Percentiles rank a stretch among this genome's conserved stretches.
phyloP scores from a whole-genome alignment of 2,329 filamentous ascomycete genomes.

The Corinectria fuckeliana region DNA sequence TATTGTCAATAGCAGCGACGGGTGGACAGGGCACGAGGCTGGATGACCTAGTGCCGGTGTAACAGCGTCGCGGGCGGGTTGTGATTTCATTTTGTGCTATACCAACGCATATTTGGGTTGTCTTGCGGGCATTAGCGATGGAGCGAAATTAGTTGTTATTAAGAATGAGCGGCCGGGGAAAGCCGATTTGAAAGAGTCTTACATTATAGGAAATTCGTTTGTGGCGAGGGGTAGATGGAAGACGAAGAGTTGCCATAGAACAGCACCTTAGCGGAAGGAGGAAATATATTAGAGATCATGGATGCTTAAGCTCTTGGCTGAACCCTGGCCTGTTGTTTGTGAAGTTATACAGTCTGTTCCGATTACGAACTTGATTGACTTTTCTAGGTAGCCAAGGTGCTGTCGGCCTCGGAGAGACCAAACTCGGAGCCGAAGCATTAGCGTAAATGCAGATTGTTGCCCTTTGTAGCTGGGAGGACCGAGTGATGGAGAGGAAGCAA shows the following conservation, averaged over 20 bases:
- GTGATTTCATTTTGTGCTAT: conserved; percentile 35
- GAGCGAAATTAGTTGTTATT: conserved; percentile 25
- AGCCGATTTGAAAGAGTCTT: conserved; percentile 22
- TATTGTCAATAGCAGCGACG: conserved; percentile 21
- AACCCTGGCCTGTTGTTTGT: not conserved
- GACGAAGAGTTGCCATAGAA: conserved; percentile 12
- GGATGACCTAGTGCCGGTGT: conserved; percentile 27
- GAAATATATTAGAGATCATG: conserved; percentile 4
- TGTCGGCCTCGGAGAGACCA: not conserved
- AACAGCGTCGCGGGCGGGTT: conserved; percentile 18
- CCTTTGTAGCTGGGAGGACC: not conserved
- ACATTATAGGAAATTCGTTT: conserved; percentile 12
- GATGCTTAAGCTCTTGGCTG: conserved; percentile 4
- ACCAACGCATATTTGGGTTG: conserved; percentile 38
- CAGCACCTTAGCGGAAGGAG: not conserved
- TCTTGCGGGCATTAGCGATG: conserved; percentile 36
- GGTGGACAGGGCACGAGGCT: conserved; percentile 24
- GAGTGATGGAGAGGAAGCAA: not conserved
- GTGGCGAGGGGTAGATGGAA: conserved; percentile 11
- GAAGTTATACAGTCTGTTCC: too few species aligned
- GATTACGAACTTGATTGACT: too few species aligned
- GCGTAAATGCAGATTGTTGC: not conserved
- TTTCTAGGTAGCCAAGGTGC: too few species aligned
- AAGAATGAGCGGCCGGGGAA: conserved; percentile 21
- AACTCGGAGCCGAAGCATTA: not conserved